These are phyloP conservation scores for Ambispora gerdemannii DNA, from an alignment of 192 early-diverging fungal genomes.

Conservation along the genomic window DNA sequence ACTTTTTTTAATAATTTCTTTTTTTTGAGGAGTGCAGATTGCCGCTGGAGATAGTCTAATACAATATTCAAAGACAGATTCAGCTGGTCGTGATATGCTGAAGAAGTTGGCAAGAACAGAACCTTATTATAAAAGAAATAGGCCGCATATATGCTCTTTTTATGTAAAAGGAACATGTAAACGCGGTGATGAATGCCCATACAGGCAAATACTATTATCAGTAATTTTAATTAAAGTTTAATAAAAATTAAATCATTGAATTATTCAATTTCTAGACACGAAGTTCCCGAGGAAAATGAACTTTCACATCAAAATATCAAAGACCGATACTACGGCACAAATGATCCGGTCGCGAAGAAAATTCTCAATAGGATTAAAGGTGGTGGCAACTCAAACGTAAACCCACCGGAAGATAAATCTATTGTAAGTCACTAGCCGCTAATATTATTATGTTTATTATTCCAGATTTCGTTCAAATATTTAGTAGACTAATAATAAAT, in stretches of 20 bases:
- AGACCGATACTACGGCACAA: conserved; percentile 91
- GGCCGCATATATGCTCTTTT: conserved; percentile 92
- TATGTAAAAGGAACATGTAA: conserved; percentile 94
- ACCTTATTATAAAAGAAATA: conserved; percentile 90
- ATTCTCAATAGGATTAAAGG: conserved; percentile 62
- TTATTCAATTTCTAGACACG: conserved; percentile 62
- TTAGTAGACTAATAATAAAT: no score
- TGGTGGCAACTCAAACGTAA: conserved; percentile 44
- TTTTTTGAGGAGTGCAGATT: not conserved
- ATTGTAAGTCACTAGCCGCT: conserved; percentile 47
- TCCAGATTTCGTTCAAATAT: not conserved
- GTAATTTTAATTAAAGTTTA: not conserved
- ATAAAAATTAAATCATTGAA: conserved; percentile 1
- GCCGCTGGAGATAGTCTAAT: conserved; percentile 50
- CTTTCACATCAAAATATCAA: conserved; percentile 89
- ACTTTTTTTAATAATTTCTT: not conserved
- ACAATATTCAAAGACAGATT: conserved; percentile 65
- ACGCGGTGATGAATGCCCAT: conserved; percentile 93
- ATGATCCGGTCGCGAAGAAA: conserved; percentile 91
- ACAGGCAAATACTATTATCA: conserved; percentile 45
- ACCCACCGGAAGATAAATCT: conserved; percentile 73
- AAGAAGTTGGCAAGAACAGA: conserved; percentile 77
- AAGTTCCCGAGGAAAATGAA: conserved; percentile 82
- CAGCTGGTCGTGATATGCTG: conserved; percentile 71
- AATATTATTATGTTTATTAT: not conserved